Evolutionary conservation across 2,329 filamentous ascomycete species (phyloP).

Genomic region (Fusarium verticillioides): DNA sequence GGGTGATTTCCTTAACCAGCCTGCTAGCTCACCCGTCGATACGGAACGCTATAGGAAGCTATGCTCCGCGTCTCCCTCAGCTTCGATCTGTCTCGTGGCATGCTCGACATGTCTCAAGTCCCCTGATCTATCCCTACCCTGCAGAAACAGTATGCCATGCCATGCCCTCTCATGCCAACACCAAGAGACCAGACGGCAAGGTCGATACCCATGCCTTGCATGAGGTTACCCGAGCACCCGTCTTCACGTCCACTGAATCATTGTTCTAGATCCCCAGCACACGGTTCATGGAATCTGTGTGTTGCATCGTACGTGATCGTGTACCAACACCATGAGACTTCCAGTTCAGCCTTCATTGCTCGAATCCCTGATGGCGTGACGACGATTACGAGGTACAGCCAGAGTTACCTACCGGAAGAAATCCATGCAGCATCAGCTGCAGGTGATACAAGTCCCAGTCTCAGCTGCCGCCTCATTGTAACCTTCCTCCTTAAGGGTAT

Average conservation of each 20-base stretch:
- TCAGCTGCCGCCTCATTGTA: background rate
- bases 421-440: background rate
- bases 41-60: constrained; percentile 28
- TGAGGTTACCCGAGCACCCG: constrained; percentile 14
- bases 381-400: constrained; percentile 1
- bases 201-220: constrained; percentile 2
- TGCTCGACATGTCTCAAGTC: constrained; percentile 18
- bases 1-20: background rate
- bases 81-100: background rate
- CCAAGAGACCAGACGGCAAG: background rate
- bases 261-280: background rate
- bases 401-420: background rate
- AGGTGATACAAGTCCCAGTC: background rate
- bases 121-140: constrained; percentile 5
- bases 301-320: constrained; percentile 1
- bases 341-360: constrained; percentile 2
- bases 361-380: constrained; percentile 4
- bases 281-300: background rate
- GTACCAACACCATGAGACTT: constrained; percentile 10
- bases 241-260: constrained; percentile 11
- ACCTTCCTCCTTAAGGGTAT: background rate
- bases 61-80: constrained; percentile 9
- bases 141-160: constrained; percentile 10
- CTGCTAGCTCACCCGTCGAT: constrained; percentile 8
- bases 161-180: background rate